Evolutionary conservation across 108 stramenopile species (phyloP), one percentile per base, ranked within the genome.

Genomic region (Skeletonema grethae): DNA sequence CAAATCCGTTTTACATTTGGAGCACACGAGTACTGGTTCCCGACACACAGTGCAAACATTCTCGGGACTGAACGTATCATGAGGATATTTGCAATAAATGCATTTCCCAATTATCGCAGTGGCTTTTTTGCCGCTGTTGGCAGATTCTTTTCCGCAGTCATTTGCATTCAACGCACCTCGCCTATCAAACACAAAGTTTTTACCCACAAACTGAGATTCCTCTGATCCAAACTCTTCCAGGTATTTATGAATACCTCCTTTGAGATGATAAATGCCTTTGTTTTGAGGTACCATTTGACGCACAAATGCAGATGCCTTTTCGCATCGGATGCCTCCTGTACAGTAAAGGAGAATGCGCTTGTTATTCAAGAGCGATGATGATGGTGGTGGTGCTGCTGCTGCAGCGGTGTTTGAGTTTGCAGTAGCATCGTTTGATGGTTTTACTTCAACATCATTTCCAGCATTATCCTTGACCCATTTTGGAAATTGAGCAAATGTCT

Each of bases 291-390:
- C 76, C 56, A 73, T 72, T 36, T 79, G 65, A 25, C 89, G 82
- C 35, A 96, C 69, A 66, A 73, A 94, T 4, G 91, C 93, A 4
- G 86, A 88, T 48, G 95, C 97, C 77, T 90, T 92, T 85, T 97
- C 97, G 67, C 97, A 97, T 39, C 97, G 90, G 30, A 97, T 91
- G 4, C 97, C 97, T 41, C 96, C 97, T 4, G 96, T 97, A 70
- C 97, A 97, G 72, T 97, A 94, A 89, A 97, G 91, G n/a, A 95
- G 76, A 29, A 79, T 79, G 1, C 77, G 65, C 55, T 79, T 79
- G 35, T 82, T 74, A 24, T 48, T 59, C 59, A 77, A 38, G 15
- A 57, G 35, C 15, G 69, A 58, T 2, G 15, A 29, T 36, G 39
- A 25, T n/a, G 70, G 16, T 15, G 63, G 3, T 13, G 70, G 16